These are phyloP conservation scores for Blastomyces silverae DNA, from an alignment of 2,329 filamentous ascomycete species.

Conservation along the genomic window DNA sequence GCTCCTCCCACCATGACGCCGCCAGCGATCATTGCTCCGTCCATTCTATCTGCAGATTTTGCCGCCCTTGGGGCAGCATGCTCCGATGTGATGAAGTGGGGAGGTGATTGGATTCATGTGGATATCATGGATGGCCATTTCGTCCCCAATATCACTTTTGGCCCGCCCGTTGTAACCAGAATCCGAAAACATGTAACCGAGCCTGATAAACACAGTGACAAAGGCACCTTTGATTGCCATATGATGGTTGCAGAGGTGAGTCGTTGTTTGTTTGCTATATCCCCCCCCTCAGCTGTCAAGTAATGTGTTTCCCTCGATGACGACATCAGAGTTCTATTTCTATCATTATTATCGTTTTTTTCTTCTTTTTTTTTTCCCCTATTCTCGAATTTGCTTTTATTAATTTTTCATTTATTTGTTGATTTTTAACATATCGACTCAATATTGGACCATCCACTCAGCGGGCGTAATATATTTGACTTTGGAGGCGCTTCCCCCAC, in stretches of 20 bases:
- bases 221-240: conserved; percentile 96
- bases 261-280: background rate
- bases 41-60: conserved; percentile 97
- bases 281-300: background rate
- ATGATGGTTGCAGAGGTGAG: conserved; percentile 98
- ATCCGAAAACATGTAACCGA: conserved; percentile 78
- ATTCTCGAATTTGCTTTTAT: too few relatives aligned
- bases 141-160: conserved; percentile 97
- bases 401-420: too few relatives aligned
- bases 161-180: conserved; percentile 88
- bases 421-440: too few relatives aligned
- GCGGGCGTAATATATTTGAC: too few relatives aligned
- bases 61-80: conserved; percentile 80
- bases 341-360: background rate
- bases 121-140: conserved; percentile 99
- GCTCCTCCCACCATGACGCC: conserved; percentile 62
- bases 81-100: conserved; percentile 72
- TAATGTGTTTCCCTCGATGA: background rate
- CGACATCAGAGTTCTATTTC: background rate
- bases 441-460: too few relatives aligned
- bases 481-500: background rate
- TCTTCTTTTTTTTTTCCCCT: too few relatives aligned
- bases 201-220: conserved; percentile 62
- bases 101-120: conserved; percentile 89
- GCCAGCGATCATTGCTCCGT: conserved; percentile 89